Percentiles rank a stretch among this genome's conserved stretches.
Evolutionary conservation across 23 red algal genomes (phyloP).

Genomic region (Agarophyton chilense): DNA sequence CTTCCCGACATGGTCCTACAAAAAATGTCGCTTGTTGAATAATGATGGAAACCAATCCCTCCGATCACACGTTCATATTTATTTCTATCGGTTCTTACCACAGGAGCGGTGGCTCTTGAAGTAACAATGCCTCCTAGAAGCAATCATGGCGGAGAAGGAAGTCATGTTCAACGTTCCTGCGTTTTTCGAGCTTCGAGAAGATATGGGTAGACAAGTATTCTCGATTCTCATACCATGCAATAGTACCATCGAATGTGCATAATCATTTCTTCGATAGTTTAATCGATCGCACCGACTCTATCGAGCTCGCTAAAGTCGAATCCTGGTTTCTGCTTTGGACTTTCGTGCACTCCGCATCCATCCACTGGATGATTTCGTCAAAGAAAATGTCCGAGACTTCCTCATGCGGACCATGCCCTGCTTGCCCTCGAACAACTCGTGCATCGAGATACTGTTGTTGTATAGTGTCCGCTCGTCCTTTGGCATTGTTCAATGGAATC

Average conservation of each 20-base stretch:
- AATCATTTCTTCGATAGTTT: background rate
- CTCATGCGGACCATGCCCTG: conserved; percentile 73
- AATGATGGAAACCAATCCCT: conserved; percentile 84
- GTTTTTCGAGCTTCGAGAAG: conserved; percentile 24
- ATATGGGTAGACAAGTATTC: conserved; percentile 1
- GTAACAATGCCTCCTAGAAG: conserved; percentile 17
- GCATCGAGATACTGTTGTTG: conserved; percentile 22
- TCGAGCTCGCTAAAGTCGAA: background rate
- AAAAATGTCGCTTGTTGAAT: conserved; percentile 82
- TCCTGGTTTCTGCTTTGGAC: background rate
- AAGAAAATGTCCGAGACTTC: conserved; percentile 41
- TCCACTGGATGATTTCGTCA: conserved; percentile 26
- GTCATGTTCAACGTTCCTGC: conserved; percentile 33
- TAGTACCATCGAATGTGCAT: background rate
- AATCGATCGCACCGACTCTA: background rate
- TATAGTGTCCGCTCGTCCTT: conserved; percentile 50
- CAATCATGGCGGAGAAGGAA: conserved; percentile 28
- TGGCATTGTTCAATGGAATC: conserved; percentile 80
- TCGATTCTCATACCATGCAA: background rate
- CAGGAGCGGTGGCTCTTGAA: conserved; percentile 80
- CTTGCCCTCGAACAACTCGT: conserved; percentile 51
- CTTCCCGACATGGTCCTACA: too few relatives aligned
- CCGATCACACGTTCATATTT: conserved; percentile 91
- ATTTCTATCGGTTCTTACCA: conserved; percentile 77
- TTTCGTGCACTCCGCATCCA: conserved; percentile 7